phyloP scores from a whole-genome alignment of 2,329 filamentous ascomycete genomes.

The Botrytis squamosa region DNA sequence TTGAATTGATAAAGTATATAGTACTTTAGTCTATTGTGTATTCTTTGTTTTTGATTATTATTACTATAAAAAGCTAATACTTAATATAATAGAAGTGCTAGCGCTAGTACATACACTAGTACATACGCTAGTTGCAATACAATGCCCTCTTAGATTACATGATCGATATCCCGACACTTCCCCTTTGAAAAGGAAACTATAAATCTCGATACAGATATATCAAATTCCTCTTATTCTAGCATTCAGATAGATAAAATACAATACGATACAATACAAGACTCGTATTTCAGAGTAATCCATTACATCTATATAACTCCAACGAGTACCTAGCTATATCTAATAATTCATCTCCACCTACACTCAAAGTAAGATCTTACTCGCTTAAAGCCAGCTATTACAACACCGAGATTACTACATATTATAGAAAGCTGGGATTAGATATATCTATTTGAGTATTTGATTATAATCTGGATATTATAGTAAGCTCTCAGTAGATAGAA shows the following conservation, averaged over 20 bases:
- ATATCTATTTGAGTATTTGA: rapidly evolving
- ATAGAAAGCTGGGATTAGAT: not conserved
- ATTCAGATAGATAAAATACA: not conserved
- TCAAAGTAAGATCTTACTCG: not conserved
- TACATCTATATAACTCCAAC: not conserved
- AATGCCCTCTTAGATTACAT: too few relatives aligned
- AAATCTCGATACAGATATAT: not conserved
- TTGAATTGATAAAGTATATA: too few relatives aligned
- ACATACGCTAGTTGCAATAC: too few relatives aligned
- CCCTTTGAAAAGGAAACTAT: not conserved
- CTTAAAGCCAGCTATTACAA: not conserved
- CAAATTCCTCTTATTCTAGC: not conserved
- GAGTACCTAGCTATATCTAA: not conserved
- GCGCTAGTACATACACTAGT: too few relatives aligned
- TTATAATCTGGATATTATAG: not conserved
- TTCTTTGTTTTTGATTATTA: too few relatives aligned
- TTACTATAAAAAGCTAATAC: too few relatives aligned
- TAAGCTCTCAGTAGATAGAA: not conserved
- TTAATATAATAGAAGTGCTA: too few relatives aligned
- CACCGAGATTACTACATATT: not conserved
- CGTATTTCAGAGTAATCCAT: not conserved
- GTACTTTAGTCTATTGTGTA: too few relatives aligned
- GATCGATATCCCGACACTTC: too few relatives aligned
- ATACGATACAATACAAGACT: not conserved
- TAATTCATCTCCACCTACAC: not conserved